Percentiles rank a stretch among this genome's conserved stretches.
These are phyloP conservation scores for Kalmusia sp. DNA, from an alignment of 2,329 filamentous ascomycete species.

Conservation along the genomic window DNA sequence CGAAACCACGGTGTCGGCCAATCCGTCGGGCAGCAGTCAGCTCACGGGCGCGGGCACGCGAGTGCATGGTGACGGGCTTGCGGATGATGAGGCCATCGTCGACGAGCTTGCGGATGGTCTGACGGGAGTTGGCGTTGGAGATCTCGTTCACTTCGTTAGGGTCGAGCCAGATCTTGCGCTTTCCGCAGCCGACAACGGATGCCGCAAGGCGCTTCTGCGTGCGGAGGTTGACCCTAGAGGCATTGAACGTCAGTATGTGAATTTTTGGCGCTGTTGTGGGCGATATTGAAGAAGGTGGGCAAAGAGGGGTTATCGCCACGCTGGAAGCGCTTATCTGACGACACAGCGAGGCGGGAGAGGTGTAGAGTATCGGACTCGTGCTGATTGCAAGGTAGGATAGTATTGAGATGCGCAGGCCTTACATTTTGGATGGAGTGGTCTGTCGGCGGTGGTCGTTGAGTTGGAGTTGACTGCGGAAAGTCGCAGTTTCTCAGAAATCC, in stretches of 20 bases:
- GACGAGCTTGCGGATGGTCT: conserved; percentile 99
- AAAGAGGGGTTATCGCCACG: conserved; percentile 46
- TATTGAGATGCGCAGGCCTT: conserved; percentile 37
- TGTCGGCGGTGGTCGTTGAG: conserved; percentile 47
- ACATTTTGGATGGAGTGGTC: conserved; percentile 50
- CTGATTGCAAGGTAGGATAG: conserved; percentile 20
- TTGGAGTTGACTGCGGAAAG: conserved; percentile 14
- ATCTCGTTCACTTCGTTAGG: conserved; percentile 99
- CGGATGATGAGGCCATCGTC: conserved; percentile 99
- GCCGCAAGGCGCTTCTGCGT: conserved; percentile 99
- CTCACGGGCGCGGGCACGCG: conserved; percentile 92
- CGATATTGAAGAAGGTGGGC: conserved; percentile 26
- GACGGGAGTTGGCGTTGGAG: conserved; percentile 99
- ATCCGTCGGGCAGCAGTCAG: conserved; percentile 93
- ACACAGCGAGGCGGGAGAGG: conserved; percentile 27
- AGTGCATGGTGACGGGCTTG: conserved; percentile 99
- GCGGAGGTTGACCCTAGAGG: conserved; percentile 93
- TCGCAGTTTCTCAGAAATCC: background rate
- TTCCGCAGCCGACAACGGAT: conserved; percentile 96
- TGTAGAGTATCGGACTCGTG: conserved; percentile 25
- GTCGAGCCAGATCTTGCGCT: conserved; percentile 99
- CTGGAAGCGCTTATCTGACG: conserved; percentile 30
- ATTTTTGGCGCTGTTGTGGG: conserved; percentile 24
- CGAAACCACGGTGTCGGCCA: conserved; percentile 97
- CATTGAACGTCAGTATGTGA: conserved; percentile 38